These are phyloP conservation scores for Sporothrix curviconia DNA, from an alignment of 2,329 filamentous ascomycete species.

Conservation along the genomic window DNA sequence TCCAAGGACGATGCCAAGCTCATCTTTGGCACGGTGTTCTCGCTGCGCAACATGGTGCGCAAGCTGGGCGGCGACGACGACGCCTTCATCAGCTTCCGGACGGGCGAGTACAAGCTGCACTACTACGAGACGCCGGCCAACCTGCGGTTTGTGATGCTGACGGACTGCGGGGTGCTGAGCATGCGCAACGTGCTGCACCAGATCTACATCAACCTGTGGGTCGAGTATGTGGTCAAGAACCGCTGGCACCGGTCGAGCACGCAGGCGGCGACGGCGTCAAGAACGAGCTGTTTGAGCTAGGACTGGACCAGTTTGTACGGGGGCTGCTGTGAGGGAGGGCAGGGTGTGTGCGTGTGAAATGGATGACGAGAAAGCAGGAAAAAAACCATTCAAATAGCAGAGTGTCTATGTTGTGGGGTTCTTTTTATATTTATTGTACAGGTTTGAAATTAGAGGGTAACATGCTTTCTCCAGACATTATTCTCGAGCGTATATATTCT, in stretches of 20 bases:
- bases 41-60: constrained; percentile 89
- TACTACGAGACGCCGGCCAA: constrained; percentile 98
- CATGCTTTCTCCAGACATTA: neutral
- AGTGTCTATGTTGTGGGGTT: constrained; percentile 4
- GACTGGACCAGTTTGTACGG: constrained; percentile 70
- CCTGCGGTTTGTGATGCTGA: constrained; percentile 94
- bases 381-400: neutral
- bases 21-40: constrained; percentile 95
- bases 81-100: constrained; percentile 90
- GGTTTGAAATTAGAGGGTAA: neutral
- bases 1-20: constrained; percentile 80
- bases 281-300: constrained; percentile 65
- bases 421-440: constrained; percentile 6
- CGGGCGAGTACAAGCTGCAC: constrained; percentile 93
- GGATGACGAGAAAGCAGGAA: neutral
- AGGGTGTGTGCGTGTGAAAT: neutral
- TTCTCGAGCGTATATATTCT: neutral
- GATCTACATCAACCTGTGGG: constrained; percentile 97
- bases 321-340: constrained; percentile 44
- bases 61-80: constrained; percentile 92
- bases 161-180: constrained; percentile 79
- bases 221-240: constrained; percentile 84
- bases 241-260: constrained; percentile 61
- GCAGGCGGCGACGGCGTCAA: constrained; percentile 61
- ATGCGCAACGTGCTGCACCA: constrained; percentile 94